phyloP scores from a whole-genome alignment of 495 filamentous ascomycete genomes.

The Amniculicola lignicola region DNA sequence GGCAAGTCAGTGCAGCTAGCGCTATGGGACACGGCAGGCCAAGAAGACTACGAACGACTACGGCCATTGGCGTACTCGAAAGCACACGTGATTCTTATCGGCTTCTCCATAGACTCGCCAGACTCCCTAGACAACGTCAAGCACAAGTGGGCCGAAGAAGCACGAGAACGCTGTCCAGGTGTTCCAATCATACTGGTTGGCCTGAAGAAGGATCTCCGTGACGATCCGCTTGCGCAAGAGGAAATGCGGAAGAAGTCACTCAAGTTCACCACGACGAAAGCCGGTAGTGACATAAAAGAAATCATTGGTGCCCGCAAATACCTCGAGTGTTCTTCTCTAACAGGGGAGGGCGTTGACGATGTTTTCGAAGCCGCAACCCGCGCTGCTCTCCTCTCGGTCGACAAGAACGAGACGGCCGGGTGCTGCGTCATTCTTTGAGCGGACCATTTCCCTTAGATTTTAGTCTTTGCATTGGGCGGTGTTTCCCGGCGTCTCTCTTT shows the following conservation, averaged over 20 bases:
- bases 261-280: slow-evolving; percentile 74
- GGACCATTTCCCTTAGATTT: slow-evolving; percentile 2
- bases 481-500: slow-evolving; percentile 12
- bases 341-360: slow-evolving; percentile 97
- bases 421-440: slow-evolving; percentile 91
- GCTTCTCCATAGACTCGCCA: slow-evolving; percentile 90
- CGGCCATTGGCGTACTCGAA: slow-evolving; percentile 95
- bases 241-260: slow-evolving; percentile 96
- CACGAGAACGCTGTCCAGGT: slow-evolving; percentile 85
- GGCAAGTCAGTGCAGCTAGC: slow-evolving; percentile 50
- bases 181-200: slow-evolving; percentile 97
- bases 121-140: slow-evolving; percentile 98
- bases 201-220: slow-evolving; percentile 95
- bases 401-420: slow-evolving; percentile 74
- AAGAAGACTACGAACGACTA: slow-evolving; percentile 60
- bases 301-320: slow-evolving; percentile 93
- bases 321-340: slow-evolving; percentile 92
- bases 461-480: slow-evolving; percentile 30
- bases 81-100: slow-evolving; percentile 96
- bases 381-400: slow-evolving; percentile 87
- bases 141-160: slow-evolving; percentile 99
- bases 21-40: slow-evolving; percentile 50
- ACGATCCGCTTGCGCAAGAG: slow-evolving; percentile 88
- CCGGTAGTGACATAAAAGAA: slow-evolving; percentile 75
- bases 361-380: slow-evolving; percentile 97